Evolutionary conservation across 202 grass and related monocot species (phyloP).

Genomic region (Saccharum hybrid): DNA sequence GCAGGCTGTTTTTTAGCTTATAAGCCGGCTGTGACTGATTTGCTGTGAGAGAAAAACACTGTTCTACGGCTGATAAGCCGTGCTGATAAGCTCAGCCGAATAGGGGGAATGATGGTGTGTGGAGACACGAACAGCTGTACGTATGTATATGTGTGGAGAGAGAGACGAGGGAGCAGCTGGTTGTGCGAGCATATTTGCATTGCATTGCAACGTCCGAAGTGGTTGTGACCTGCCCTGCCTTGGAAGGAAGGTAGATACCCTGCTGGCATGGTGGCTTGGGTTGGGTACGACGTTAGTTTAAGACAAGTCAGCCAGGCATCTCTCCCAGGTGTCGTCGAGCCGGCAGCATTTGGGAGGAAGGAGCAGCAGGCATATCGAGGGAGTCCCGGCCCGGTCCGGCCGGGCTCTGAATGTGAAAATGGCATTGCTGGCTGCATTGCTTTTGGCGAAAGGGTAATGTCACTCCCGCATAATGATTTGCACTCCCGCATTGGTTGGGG

Average conservation of each 20-base stretch:
- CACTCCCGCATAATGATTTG: constrained; percentile 17
- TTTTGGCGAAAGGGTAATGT: background rate
- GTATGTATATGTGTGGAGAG: no score
- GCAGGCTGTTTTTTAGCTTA: no score
- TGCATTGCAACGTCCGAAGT: background rate
- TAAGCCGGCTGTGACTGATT: no score
- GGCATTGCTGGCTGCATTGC: background rate
- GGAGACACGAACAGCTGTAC: no score
- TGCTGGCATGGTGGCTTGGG: background rate
- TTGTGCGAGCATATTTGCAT: background rate
- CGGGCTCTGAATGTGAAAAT: background rate
- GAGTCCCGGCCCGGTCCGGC: no score
- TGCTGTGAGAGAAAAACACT: no score
- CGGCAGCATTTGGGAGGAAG: no score
- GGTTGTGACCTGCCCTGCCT: background rate
- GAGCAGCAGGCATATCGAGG: no score
- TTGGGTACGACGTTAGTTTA: background rate
- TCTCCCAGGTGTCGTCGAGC: background rate
- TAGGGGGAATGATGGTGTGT: background rate
- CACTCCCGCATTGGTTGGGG: constrained; percentile 21
- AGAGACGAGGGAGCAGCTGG: no score
- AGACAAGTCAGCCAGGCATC: no score
- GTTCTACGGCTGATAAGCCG: no score
- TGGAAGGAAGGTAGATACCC: background rate
- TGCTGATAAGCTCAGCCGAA: no score